Evolutionary conservation across 1,139 yeast genomes (phyloP).

Genomic region (Scheffersomyces parashehatae): DNA sequence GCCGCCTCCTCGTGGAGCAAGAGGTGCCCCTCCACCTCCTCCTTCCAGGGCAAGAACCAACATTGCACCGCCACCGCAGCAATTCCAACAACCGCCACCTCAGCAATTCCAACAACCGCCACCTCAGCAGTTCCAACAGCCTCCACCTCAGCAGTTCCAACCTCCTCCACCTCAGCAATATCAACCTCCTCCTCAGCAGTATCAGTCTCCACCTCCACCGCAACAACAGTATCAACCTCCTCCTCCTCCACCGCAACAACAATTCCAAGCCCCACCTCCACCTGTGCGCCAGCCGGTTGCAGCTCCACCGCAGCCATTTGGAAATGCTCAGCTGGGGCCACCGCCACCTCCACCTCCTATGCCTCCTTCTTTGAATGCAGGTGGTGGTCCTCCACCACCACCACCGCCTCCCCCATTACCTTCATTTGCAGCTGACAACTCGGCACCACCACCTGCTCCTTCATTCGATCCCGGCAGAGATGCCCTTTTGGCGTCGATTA

Average conservation of each 20-base stretch:
- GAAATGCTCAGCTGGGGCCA: conserved; percentile 12
- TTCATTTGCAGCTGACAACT: conserved; percentile 5
- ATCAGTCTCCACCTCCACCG: conserved; percentile 12
- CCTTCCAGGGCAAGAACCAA: conserved; percentile 22
- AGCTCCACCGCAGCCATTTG: conserved; percentile 20
- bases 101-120: conserved; percentile 6
- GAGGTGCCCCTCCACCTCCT: conserved; percentile 25
- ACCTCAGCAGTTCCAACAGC: conserved; percentile 13
- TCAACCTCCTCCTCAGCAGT: conserved; percentile 16
- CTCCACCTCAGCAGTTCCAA: conserved; percentile 13
- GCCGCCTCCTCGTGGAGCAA: conserved; percentile 25
- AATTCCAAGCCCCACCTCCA: conserved; percentile 15
- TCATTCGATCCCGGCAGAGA: conserved; percentile 65
- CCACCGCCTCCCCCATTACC: conserved; percentile 32
- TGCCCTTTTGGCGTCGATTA: conserved; percentile 83
- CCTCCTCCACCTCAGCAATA: conserved; percentile 13
- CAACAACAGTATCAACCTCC: conserved; percentile 1
- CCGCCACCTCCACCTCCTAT: conserved; percentile 32
- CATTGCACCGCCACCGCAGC: conserved; percentile 23
- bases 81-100: conserved; percentile 23
- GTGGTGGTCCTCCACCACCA: conserved; percentile 24
- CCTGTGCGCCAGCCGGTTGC: conserved; percentile 8
- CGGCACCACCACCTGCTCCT: conserved; percentile 20
- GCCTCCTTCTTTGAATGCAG: conserved; percentile 8
- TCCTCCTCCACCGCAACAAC: conserved; percentile 12